Evolutionary conservation across 164 flowering plant species (phyloP), one percentile per base, ranked within the genome.

Genomic region (Umbellularia californica): DNA sequence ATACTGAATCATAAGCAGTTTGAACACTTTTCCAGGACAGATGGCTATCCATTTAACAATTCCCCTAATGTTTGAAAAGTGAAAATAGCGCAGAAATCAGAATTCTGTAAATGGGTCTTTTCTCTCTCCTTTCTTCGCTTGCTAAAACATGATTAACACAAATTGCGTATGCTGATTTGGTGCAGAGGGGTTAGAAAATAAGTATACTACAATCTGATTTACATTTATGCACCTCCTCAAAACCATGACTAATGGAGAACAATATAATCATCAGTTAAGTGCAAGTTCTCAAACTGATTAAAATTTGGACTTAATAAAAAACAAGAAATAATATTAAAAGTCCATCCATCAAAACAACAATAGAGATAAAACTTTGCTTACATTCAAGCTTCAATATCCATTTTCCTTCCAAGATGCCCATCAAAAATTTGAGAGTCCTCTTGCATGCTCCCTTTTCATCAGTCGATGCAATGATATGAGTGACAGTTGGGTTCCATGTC

Each of bases 331-430:
- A 55, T 55, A 17, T 15, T 20, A 55, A 55, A 13, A 55, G 13
- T 20, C n/a, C 60, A 55, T 19, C 60, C 20, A 55, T 55, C 60
- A 55, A 20, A 15, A 55, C n/a, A 20, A 15, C 60, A 55, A 19
- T 17, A 15, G 17, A 55, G 47, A 55, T n/a, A 55, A 23, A 64
- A 23, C 67, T 6, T 50, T 67, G 82, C 98, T 90, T 58, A 96
- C 99, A 96, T n/a, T 91, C 88, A 52, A 88, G 81, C 72, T 76
- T 91, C 72, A 94, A 68, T 76, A 96, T 90, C 99, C 99, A 96
- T 81, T 87, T 94, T 55, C 99, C 99, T 82, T 89, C 93, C 79
- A 94, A 80, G 79, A 96, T 90, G 19, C 92, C 99, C 95, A 87
- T 87, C 83, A 96, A 80, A 77, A 87, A 77, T 77, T 96, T 96